Evolutionary conservation across 345 rosid species (phyloP).

Genomic region (Fremontodendron californicum): DNA sequence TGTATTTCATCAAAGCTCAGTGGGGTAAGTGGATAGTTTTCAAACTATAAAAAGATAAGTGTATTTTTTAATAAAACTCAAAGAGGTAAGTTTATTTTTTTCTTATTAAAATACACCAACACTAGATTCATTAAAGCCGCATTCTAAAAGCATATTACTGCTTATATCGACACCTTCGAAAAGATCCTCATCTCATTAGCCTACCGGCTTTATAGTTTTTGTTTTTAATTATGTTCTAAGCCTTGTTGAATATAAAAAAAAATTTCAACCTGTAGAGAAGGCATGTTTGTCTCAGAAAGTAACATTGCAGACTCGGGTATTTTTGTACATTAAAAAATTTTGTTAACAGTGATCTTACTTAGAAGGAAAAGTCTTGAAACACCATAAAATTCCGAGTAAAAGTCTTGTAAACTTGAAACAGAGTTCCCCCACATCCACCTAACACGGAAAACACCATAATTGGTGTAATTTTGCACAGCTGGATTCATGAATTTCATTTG

Average conservation of each 20-base stretch:
- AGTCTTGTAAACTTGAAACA: slow-evolving; percentile 2
- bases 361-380: neutral
- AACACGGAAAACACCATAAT: neutral
- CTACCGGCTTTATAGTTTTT: neutral
- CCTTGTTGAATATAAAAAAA: neutral
- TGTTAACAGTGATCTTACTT: slow-evolving; percentile 17
- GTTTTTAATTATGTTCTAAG: too few species aligned
- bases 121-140: neutral
- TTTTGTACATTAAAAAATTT: neutral
- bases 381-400: neutral
- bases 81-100: too few species aligned
- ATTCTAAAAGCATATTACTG: neutral
- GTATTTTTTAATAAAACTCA: too few species aligned
- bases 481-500: neutral
- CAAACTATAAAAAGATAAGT: too few species aligned
- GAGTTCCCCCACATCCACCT: slow-evolving; percentile 17
- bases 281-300: neutral
- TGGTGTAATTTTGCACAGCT: neutral
- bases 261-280: neutral
- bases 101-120: too few species aligned
- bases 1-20: too few species aligned
- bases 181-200: neutral
- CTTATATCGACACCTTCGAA: too few species aligned
- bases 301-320: neutral
- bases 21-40: too few species aligned